Base-by-base conservation (phyloP, 2,329 filamentous ascomycete species). In the Talaromyces sp. region DNA sequence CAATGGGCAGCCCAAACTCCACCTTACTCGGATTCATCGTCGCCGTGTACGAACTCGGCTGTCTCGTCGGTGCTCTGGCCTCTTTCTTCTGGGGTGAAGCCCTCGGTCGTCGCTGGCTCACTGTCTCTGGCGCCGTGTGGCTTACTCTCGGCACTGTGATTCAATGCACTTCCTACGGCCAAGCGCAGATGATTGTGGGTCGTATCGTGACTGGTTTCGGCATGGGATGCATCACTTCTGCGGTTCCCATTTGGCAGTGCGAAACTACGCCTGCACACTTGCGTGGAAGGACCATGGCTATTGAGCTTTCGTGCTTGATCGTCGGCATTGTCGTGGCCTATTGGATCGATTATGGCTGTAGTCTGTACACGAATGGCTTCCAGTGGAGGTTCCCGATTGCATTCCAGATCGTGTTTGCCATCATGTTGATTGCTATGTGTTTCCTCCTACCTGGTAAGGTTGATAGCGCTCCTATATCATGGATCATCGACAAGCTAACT, bases 351-450 rank as follows among this genome's bases (percentile, higher is more conserved):
- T 80, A 83, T 63, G 81, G 81, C 11, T 81, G 85, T 64, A 82
- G 82, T n/a, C 71, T 82, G n/a, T 82, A 83, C 61, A 78, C 79
- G 5, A 79, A 68, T 56, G 75, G 76, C 8, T 75, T 82, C 16
- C 73, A 81, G 22, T 86, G 84, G 84, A 78, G 85, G 54, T 84
- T 86, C 66, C 85, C 85, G 0, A 80, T 87, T 59, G 83, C 82
- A 5, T 85, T 87, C 71, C 85, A 87, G 72, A 85, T 86, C 67
- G 70, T 85, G 33, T 84, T 87, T 63, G 84, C 84, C 0, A 67
- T 84, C 1, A 75, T 86, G 39, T 84, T 86, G 31, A 76, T 84
- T 50, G 69, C 66, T 27, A 78, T 82, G 60, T 80, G 85, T 41
- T 75, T 83, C 57, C 78, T 78, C 9, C 76, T 87, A 0, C 85